Base-by-base conservation (phyloP, 805 yeast species). In the Metschnikowia reukaufii region DNA sequence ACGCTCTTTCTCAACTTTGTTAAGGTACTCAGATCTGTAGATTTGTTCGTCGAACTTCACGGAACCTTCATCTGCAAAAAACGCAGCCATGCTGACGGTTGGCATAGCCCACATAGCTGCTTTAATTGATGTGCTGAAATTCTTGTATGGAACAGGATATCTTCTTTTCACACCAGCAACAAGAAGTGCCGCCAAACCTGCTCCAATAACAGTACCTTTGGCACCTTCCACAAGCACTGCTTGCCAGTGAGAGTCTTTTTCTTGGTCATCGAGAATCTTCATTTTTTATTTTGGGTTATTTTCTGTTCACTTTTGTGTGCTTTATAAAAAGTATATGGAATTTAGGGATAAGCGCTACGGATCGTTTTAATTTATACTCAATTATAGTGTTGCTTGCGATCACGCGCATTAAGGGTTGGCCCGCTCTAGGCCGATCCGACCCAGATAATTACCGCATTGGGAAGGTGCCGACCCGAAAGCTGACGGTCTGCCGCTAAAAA, bases 1-100 rank as follows among this genome's bases (percentile, higher is more conserved):
- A 58, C 77, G 81, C 46, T 72, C 82, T 13, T 73, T 64, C 61
- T 66, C 57, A 29, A 59, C 68, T 60, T 59, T 70, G 63, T 50
- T 75, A 43, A 55, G 69, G 57, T 63, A 67, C 29, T 64, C 76
- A 12, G 79, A 69, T 25, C 82, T 76, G 62, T 88, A 84, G 73
- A 72, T 73, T 33, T 76, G 66, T 42, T 74, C 72, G 60, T 87
- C 95, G 61, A 86, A 88, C 27, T 66, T 66, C 44, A 78, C 74
- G 3, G 95, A 87, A 1, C 87, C 83, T 47, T 76, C 77, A 64
- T 88, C 96, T 13, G 88, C 91, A 51, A 70, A 70, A 41, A 86
- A 82, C 3, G 86, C 81, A 8, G 83, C 76, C 21, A 76, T 56
- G 35, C 82, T 66, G 2, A 85, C 77, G 27, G 87, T 84, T 12